Evolutionary conservation across 1,284 basidiomycete genomes (phyloP).

Genomic region (Leccinum pachyderme): DNA sequence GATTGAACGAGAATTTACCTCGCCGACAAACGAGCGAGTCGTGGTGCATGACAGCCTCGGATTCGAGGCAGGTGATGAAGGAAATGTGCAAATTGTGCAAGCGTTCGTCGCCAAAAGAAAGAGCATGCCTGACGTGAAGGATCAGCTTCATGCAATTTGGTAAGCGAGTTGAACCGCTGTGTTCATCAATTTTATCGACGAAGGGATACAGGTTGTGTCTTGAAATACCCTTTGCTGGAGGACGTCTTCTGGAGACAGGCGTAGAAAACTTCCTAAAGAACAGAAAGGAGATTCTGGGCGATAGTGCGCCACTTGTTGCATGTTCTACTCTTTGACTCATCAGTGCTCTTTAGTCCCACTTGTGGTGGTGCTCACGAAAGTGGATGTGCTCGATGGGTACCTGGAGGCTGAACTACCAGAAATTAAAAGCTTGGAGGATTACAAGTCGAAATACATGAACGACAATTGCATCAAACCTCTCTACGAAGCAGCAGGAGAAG

Average conservation of each 20-base stretch:
- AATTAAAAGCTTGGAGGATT: neutral
- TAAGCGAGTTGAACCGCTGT: neutral
- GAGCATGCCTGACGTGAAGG: neutral
- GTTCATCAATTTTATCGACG: neutral
- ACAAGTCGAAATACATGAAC: neutral
- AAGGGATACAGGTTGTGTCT: conserved; percentile 13
- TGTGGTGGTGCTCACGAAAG: conserved; percentile 17
- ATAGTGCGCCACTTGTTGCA: conserved; percentile 1
- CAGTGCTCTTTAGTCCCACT: conserved; percentile 8
- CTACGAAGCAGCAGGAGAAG: neutral
- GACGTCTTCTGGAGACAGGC: conserved; percentile 13
- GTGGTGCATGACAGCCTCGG: conserved; percentile 23
- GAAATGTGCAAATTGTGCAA: conserved; percentile 5
- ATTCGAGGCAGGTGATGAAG: conserved; percentile 15
- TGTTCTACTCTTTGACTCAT: neutral
- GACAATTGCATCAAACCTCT: conserved; percentile 1
- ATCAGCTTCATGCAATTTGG: conserved; percentile 20
- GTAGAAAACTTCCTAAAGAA: conserved; percentile 12
- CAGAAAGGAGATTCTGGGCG: conserved; percentile 10
- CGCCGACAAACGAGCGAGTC: conserved; percentile 10
- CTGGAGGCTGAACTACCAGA: conserved; percentile 3
- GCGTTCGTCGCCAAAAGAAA: conserved; percentile 6
- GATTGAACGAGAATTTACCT: conserved; percentile 13
- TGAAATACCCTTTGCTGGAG: conserved; percentile 10
- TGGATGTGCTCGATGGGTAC: conserved; percentile 7